phyloP scores from a whole-genome alignment of 1,139 yeast genomes.

The Taphrina pruni region DNA sequence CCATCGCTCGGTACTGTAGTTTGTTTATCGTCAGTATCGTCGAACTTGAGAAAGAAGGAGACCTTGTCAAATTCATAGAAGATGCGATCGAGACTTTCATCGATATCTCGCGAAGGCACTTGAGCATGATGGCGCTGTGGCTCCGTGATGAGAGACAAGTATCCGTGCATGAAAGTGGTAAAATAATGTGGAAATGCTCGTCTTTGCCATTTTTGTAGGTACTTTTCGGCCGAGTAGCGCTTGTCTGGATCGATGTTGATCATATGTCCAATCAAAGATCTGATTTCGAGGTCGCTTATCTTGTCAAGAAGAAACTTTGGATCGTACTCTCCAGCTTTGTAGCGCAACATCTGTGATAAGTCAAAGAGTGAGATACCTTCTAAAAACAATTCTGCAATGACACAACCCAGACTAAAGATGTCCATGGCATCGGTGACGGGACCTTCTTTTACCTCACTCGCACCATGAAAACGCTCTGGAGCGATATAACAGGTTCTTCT shows the following conservation, averaged over 20 bases:
- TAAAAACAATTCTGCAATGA: conserved; percentile 81
- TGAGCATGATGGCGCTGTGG: conserved; percentile 48
- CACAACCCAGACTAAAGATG: conserved; percentile 63
- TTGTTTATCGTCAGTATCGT: conserved; percentile 34
- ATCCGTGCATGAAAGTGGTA: conserved; percentile 71
- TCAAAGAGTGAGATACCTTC: conserved; percentile 90
- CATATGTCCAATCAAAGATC: conserved; percentile 64
- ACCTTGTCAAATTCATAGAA: conserved; percentile 56
- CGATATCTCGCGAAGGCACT: conserved; percentile 57
- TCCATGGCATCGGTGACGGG: conserved; percentile 75
- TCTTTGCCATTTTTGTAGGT: conserved; percentile 59
- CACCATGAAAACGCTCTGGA: conserved; percentile 78
- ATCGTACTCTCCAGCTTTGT: conserved; percentile 67
- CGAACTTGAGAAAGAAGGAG: conserved; percentile 46
- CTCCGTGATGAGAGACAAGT: conserved; percentile 59
- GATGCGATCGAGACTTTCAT: conserved; percentile 64
- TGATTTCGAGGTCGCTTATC: conserved; percentile 60
- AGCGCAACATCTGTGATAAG: conserved; percentile 82
- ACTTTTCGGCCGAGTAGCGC: conserved; percentile 63
- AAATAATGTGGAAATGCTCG: conserved; percentile 73
- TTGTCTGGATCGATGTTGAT: conserved; percentile 65
- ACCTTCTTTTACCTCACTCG: conserved; percentile 49
- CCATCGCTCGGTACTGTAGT: conserved; percentile 14
- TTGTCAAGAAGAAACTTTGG: conserved; percentile 54
- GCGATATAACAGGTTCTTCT: conserved; percentile 89